phyloP scores from a whole-genome alignment of 306 rosid species.

The Alnus glutinosa region DNA sequence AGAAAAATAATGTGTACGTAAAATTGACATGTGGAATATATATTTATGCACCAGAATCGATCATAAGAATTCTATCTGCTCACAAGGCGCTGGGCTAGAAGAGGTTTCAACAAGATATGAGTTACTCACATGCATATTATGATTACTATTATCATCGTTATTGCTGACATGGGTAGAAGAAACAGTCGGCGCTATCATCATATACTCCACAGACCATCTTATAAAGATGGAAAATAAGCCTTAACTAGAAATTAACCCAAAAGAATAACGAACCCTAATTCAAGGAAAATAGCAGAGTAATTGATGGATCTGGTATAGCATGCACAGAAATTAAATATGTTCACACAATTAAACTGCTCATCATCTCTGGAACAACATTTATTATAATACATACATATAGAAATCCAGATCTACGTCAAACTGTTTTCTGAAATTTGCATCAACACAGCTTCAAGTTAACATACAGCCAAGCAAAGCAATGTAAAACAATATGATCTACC shows the following conservation, averaged over 20 bases:
- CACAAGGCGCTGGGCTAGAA: neutral
- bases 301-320: slow-evolving; percentile 31
- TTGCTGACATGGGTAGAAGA: neutral
- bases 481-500: slow-evolving; percentile 9
- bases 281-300: neutral
- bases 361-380: slow-evolving; percentile 34
- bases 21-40: neutral
- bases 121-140: neutral
- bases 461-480: slow-evolving; percentile 23
- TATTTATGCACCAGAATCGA: neutral
- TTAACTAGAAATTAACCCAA: neutral
- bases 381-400: slow-evolving; percentile 37
- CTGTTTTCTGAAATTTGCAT: slow-evolving; percentile 25
- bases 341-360: slow-evolving; percentile 28
- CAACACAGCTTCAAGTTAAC: slow-evolving; percentile 19
- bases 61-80: neutral
- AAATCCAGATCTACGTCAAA: slow-evolving; percentile 39
- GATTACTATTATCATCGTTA: neutral
- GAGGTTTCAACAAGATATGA: neutral
- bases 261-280: slow-evolving; percentile 1
- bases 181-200: neutral
- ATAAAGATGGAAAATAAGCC: neutral
- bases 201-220: neutral
- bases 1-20: neutral
- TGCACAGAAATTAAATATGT: slow-evolving; percentile 28